Evolutionary conservation across 257 asterid genomes (phyloP).

Genomic region (Ajuga chamaepitys): DNA sequence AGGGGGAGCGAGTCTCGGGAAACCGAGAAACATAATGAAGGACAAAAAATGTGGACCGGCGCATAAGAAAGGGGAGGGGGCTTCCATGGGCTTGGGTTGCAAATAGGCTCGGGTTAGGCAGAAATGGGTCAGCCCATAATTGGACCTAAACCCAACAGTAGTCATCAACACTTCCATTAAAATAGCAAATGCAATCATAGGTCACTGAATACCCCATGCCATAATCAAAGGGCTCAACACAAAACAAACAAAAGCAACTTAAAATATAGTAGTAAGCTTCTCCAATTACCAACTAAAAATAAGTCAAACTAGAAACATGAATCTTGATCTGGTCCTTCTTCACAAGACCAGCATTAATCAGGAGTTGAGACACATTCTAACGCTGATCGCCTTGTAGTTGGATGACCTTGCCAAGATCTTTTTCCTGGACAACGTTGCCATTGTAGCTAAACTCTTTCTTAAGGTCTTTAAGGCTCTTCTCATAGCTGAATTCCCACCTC

Average conservation of each 20-base stretch:
- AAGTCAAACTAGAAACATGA: slow-evolving; percentile 51
- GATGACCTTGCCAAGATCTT: slow-evolving; percentile 69
- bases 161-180: neutral
- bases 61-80: no score
- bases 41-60: no score
- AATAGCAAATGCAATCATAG: neutral
- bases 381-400: slow-evolving; percentile 92
- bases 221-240: neutral
- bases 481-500: slow-evolving; percentile 66
- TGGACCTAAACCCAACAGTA: no score
- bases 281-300: neutral
- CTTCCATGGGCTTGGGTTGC: no score
- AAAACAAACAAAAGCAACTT: neutral
- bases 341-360: slow-evolving; percentile 43
- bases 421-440: slow-evolving; percentile 81
- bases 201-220: slow-evolving; percentile 4
- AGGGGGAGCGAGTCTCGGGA: no score
- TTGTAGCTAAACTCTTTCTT: slow-evolving; percentile 84
- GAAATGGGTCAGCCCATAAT: no score
- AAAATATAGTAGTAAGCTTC: neutral
- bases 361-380: slow-evolving; percentile 66
- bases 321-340: slow-evolving; percentile 75
- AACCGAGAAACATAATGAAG: no score
- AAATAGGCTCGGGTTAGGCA: no score
- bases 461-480: slow-evolving; percentile 61